These are phyloP conservation scores for Silene conica DNA, from an alignment of 148 eudicot species.

Conservation along the genomic window DNA sequence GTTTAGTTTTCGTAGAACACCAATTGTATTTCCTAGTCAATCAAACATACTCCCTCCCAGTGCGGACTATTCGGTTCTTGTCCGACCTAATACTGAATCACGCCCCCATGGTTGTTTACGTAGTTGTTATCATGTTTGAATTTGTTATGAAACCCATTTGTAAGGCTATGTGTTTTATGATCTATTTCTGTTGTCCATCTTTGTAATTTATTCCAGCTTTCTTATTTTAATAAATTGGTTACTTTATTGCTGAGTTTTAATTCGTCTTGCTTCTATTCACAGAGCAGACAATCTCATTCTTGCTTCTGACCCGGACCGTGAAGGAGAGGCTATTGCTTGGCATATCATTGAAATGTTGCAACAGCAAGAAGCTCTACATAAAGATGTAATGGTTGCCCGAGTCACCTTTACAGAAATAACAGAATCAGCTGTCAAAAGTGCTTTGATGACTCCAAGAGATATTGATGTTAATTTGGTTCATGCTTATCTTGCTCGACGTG, in stretches of 20 bases:
- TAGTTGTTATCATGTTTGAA: neutral
- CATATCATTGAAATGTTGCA: slow-evolving; percentile 89
- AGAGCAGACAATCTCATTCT: slow-evolving; percentile 94
- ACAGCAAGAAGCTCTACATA: slow-evolving; percentile 71
- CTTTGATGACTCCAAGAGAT: slow-evolving; percentile 69
- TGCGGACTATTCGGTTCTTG: neutral
- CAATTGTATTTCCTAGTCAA: too few relatives aligned
- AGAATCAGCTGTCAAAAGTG: slow-evolving; percentile 73
- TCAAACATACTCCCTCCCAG: too few relatives aligned
- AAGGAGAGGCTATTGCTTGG: slow-evolving; percentile 99
- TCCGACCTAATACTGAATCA: neutral
- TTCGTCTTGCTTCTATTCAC: slow-evolving; percentile 39
- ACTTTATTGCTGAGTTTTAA: slow-evolving; percentile 4
- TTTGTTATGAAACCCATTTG: neutral
- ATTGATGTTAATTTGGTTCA: slow-evolving; percentile 84
- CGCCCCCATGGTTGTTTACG: neutral
- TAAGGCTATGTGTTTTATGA: neutral
- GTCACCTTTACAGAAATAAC: slow-evolving; percentile 92
- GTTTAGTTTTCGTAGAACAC: too few relatives aligned
- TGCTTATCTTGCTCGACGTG: slow-evolving; percentile 97
- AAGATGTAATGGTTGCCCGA: slow-evolving; percentile 61
- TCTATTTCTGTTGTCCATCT: neutral
- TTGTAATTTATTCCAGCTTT: neutral
- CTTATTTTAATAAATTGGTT: neutral
- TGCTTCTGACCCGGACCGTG: slow-evolving; percentile 99